phyloP scores from a whole-genome alignment of 2,329 filamentous ascomycete genomes.

The Fusarium pseudocircinatum region DNA sequence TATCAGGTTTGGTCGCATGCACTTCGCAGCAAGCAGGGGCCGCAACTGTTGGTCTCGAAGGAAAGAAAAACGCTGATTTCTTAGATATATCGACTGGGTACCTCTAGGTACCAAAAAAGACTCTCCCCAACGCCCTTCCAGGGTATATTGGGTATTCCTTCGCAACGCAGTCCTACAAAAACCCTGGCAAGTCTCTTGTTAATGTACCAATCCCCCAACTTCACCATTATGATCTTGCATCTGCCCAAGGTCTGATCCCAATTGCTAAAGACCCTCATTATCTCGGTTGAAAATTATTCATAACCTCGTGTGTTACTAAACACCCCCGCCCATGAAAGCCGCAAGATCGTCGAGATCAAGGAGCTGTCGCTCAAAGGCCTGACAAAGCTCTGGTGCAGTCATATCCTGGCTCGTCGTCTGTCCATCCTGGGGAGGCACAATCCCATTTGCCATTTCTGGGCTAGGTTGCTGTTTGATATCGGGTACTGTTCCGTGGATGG shows the following conservation, averaged over 20 bases:
- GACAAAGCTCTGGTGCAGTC: constrained; percentile 67
- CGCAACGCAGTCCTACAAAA: constrained; percentile 37
- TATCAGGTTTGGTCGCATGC: not conserved
- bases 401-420: constrained; percentile 59
- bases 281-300: not conserved
- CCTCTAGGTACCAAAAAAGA: constrained; percentile 25
- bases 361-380: constrained; percentile 68
- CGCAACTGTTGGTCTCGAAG: not conserved
- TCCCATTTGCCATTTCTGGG: constrained; percentile 48
- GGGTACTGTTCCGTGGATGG: constrained; percentile 39
- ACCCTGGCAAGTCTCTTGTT: not conserved
- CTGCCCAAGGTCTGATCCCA: constrained; percentile 6
- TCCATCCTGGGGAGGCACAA: constrained; percentile 45
- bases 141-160: constrained; percentile 45
- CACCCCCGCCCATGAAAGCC: constrained; percentile 70
- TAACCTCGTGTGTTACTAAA: constrained; percentile 48
- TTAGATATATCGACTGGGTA: constrained; percentile 5
- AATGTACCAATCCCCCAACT: not conserved
- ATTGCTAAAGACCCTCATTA: constrained; percentile 16
- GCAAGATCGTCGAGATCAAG: constrained; percentile 69
- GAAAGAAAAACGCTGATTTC: constrained; percentile 14
- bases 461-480: constrained; percentile 53
- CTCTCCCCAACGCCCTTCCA: constrained; percentile 42
- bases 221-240: constrained; percentile 12
- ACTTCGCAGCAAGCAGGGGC: not conserved